Evolutionary conservation across 257 asterid species (phyloP).

Genomic region (Solanum arcanum): DNA sequence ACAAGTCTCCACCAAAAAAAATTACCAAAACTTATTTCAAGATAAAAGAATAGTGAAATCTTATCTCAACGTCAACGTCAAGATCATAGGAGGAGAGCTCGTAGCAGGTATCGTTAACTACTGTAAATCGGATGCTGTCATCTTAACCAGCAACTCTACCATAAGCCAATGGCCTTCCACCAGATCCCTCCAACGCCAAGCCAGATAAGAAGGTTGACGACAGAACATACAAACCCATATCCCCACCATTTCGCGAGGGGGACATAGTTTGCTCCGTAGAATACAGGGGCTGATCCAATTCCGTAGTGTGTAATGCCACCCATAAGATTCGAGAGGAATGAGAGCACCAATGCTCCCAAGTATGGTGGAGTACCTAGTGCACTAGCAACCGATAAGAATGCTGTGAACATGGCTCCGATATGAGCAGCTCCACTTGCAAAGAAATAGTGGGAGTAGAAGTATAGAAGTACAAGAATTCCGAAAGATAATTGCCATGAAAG

Average conservation of each 20-base stretch:
- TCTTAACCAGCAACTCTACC: constrained; percentile 24
- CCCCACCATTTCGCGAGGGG: constrained; percentile 91
- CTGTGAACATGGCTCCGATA: constrained; percentile 97
- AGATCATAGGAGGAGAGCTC: neutral
- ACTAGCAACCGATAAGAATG: constrained; percentile 82
- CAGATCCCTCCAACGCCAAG: constrained; percentile 85
- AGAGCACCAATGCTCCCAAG: constrained; percentile 66
- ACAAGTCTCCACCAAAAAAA: neutral
- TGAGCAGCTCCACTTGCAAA: constrained; percentile 99
- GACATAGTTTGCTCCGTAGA: constrained; percentile 80
- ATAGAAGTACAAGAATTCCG: constrained; percentile 82
- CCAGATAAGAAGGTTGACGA: constrained; percentile 80
- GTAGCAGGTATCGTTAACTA: neutral
- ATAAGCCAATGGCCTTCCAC: constrained; percentile 94
- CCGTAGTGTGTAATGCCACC: constrained; percentile 91
- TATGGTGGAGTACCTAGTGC: constrained; percentile 91
- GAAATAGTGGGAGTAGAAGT: constrained; percentile 97
- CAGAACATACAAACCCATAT: constrained; percentile 64
- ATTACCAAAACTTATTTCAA: neutral
- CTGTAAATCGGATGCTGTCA: neutral
- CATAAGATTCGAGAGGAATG: constrained; percentile 85
- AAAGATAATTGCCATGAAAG: constrained; percentile 95
- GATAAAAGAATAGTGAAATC: neutral
- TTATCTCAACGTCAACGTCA: neutral
- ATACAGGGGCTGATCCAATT: constrained; percentile 82